Conservation (phyloP, 495 filamentous ascomycete species). For the Lepraria neglecta region DNA sequence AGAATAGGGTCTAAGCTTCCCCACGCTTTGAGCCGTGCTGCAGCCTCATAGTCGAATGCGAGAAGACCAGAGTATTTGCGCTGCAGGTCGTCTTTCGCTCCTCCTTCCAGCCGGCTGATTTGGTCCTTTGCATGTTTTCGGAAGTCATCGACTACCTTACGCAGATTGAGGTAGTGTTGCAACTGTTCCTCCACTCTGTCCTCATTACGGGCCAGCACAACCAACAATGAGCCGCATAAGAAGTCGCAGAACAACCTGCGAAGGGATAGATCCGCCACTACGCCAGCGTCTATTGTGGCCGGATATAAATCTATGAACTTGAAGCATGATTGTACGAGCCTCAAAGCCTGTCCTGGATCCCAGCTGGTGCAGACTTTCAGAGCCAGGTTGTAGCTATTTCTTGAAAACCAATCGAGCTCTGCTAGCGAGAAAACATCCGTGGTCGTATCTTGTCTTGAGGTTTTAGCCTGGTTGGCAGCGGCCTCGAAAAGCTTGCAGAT, state of each 20-base stretch:
- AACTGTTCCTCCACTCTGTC: constrained; percentile 50
- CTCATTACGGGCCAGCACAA: constrained; percentile 58
- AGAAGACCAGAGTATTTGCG: constrained; percentile 58
- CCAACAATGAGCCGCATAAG: constrained; percentile 52
- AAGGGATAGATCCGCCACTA: constrained; percentile 46
- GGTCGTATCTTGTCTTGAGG: constrained; percentile 28
- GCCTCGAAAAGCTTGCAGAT: constrained; percentile 58
- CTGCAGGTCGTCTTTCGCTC: constrained; percentile 45
- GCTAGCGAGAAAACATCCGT: constrained; percentile 44
- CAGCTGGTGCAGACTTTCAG: constrained; percentile 53
- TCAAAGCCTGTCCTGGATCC: constrained; percentile 44
- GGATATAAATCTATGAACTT: constrained; percentile 58
- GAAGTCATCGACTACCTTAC: constrained; percentile 52
- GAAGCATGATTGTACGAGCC: constrained; percentile 55
- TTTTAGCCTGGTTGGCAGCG: constrained; percentile 43
- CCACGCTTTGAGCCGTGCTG: constrained; percentile 60
- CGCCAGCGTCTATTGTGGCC: constrained; percentile 38
- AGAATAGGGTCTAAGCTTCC: constrained; percentile 51
- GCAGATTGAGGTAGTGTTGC: constrained; percentile 53
- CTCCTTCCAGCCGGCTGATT: constrained; percentile 37
- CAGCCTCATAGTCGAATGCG: constrained; percentile 72
- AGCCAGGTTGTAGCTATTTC: constrained; percentile 69
- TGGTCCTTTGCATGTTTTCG: constrained; percentile 32
- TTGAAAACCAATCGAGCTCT: constrained; percentile 77
- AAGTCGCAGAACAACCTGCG: constrained; percentile 64